phyloP scores from a whole-genome alignment of 805 yeast species.

The Candida easanensis region DNA sequence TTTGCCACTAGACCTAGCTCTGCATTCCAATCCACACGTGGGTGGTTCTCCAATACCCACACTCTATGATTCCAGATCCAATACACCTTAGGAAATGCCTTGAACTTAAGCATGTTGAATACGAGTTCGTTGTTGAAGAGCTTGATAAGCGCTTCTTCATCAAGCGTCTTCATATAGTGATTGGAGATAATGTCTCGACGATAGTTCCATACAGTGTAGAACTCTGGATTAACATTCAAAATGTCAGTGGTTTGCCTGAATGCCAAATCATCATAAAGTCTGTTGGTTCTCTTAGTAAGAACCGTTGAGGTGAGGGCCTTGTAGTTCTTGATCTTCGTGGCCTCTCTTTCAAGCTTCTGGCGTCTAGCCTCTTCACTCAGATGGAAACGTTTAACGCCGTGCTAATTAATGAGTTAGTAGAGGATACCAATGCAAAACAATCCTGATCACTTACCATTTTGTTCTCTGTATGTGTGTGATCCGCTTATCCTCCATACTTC shows the following conservation, averaged over 20 bases:
- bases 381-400: conserved; percentile 63
- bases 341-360: conserved; percentile 56
- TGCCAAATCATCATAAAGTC: conserved; percentile 34
- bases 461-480: background rate
- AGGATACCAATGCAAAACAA: too few species aligned
- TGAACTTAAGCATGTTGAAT: conserved; percentile 57
- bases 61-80: conserved; percentile 96
- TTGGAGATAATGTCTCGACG: conserved; percentile 64
- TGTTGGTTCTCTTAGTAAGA: conserved; percentile 33
- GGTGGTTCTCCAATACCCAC: conserved; percentile 67
- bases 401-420: conserved; percentile 40
- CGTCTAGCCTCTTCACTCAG: conserved; percentile 53
- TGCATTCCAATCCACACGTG: conserved; percentile 57
- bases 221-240: conserved; percentile 74
- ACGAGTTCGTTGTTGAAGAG: conserved; percentile 55
- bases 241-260: conserved; percentile 56
- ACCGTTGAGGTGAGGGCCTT: conserved; percentile 42
- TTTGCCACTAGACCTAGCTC: conserved; percentile 72
- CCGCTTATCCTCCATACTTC: background rate
- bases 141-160: conserved; percentile 24
- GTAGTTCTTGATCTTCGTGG: conserved; percentile 56
- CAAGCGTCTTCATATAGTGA: conserved; percentile 16
- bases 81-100: conserved; percentile 79
- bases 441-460: conserved; percentile 8
- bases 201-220: conserved; percentile 87